These are phyloP conservation scores for Epichloe gansuensis DNA, from an alignment of 2,329 filamentous ascomycete species.

Conservation along the genomic window DNA sequence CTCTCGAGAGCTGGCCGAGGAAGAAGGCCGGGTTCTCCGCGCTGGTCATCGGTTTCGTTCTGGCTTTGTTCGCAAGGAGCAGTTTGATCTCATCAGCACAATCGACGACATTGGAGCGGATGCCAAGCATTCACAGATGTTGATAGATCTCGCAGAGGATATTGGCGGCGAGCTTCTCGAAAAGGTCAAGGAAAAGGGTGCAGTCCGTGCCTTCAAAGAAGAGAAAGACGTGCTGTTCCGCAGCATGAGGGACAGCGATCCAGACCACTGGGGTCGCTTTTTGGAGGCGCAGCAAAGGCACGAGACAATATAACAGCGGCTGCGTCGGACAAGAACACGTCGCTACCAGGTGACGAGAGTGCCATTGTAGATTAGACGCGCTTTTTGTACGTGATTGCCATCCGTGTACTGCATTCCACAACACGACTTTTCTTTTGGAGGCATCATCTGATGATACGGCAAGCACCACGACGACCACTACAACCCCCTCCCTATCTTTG, in stretches of 20 bases:
- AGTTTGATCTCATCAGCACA: slow-evolving; percentile 36
- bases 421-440: no score
- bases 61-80: slow-evolving; percentile 38
- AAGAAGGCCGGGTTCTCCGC: slow-evolving; percentile 44
- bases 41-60: slow-evolving; percentile 45
- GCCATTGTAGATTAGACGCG: slow-evolving; percentile 27
- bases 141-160: slow-evolving; percentile 52
- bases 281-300: slow-evolving; percentile 48
- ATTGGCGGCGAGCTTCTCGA: slow-evolving; percentile 47
- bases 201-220: slow-evolving; percentile 49
- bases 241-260: slow-evolving; percentile 46
- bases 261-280: slow-evolving; percentile 52
- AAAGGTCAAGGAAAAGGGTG: slow-evolving; percentile 44
- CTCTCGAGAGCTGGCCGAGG: slow-evolving; percentile 41
- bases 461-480: no score
- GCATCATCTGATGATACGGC: no score
- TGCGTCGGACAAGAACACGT: slow-evolving; percentile 13
- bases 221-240: slow-evolving; percentile 38
- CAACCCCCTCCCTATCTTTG: no score
- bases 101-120: slow-evolving; percentile 39
- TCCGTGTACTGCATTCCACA: no score
- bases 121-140: slow-evolving; percentile 36
- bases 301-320: slow-evolving; percentile 36
- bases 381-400: no score
- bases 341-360: slow-evolving; percentile 23